Conservation (phyloP, 2,329 filamentous ascomycete genomes). For the Diaporthe sp. region DNA sequence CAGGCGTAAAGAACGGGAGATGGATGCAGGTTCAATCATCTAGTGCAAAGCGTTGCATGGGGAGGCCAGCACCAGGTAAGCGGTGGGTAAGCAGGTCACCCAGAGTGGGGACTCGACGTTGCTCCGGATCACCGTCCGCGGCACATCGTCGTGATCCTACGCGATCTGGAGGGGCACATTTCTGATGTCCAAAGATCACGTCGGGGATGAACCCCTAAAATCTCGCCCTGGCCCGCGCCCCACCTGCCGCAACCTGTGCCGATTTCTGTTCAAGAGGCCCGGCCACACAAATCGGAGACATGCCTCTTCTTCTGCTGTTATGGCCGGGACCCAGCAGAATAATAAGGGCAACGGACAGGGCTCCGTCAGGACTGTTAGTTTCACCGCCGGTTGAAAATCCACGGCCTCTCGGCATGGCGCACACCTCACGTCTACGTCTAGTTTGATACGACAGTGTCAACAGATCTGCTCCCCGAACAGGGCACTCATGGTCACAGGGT, state of each 20-base stretch:
- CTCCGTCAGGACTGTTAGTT: neutral
- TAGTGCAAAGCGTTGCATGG: neutral
- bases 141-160: constrained; percentile 4
- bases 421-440: neutral
- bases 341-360: neutral
- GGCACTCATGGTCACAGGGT: neutral
- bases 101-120: constrained; percentile 10
- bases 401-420: neutral
- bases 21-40: neutral
- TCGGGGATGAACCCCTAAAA: constrained; percentile 19
- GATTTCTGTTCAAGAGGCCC: constrained; percentile 14
- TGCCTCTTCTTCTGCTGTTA: neutral
- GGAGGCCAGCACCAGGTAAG: neutral
- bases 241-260: constrained; percentile 6
- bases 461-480: neutral
- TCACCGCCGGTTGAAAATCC: neutral
- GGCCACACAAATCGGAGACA: constrained; percentile 23
- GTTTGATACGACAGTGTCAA: neutral
- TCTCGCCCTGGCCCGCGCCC: neutral
- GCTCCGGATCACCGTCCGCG: constrained; percentile 14
- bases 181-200: constrained; percentile 7
- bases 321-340: neutral
- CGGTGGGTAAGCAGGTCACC: constrained; percentile 16
- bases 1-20: neutral
- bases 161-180: constrained; percentile 28